These are phyloP conservation scores for Cardamine resedifolia DNA, from an alignment of 345 rosid genomes.

Conservation along the genomic window DNA sequence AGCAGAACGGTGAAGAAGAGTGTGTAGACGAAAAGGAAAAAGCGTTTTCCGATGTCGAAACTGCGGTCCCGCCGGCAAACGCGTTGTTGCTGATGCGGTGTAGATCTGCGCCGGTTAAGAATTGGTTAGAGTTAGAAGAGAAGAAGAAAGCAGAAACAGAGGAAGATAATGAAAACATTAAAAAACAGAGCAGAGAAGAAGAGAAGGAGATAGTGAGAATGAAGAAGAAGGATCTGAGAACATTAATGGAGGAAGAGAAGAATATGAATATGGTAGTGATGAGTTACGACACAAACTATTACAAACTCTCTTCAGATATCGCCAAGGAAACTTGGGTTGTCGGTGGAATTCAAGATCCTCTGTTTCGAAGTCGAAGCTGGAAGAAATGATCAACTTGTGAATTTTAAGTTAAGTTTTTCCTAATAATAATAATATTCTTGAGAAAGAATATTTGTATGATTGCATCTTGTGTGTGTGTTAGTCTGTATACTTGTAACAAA, in stretches of 20 bases:
- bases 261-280: conserved; percentile 47
- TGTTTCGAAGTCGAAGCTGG: conserved; percentile 74
- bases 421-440: background rate
- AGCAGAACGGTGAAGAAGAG: conserved; percentile 32
- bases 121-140: conserved; percentile 42
- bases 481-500: background rate
- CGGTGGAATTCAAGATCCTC: conserved; percentile 54
- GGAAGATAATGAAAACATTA: conserved; percentile 1
- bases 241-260: conserved; percentile 66
- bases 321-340: conserved; percentile 86
- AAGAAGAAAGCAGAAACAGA: conserved; percentile 31
- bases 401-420: background rate
- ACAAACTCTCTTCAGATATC: conserved; percentile 63
- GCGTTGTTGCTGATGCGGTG: conserved; percentile 82
- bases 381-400: conserved; percentile 55
- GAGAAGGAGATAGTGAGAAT: conserved; percentile 22
- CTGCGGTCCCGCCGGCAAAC: conserved; percentile 72
- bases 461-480: background rate
- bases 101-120: conserved; percentile 77
- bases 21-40: conserved; percentile 30
- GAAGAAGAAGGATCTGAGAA: conserved; percentile 47
- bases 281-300: conserved; percentile 61
- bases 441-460: conserved; percentile 3
- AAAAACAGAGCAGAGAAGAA: conserved; percentile 11
- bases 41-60: conserved; percentile 10